Evolutionary conservation across 1,284 basidiomycete genomes (phyloP), one percentile per base, ranked within the genome.

Genomic region (Ceratobasidium papillatum): DNA sequence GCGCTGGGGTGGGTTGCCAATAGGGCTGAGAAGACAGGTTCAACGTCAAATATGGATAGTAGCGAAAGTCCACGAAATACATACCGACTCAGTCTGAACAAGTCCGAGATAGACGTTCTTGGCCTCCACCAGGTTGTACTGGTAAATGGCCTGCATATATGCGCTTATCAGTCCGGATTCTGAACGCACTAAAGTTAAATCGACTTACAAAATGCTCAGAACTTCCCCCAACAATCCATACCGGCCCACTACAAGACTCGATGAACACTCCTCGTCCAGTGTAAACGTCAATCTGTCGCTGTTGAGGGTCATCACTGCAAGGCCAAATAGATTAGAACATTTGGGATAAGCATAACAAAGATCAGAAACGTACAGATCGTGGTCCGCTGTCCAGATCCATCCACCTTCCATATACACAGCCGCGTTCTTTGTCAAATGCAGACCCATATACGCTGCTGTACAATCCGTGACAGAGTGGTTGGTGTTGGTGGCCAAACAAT

Each of bases 321-420:
- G 5, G 47, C 3, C 9, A n/a, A 32, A 25, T 34, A n/a, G 9
- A n/a, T 82, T 38, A 45, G 41, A 12, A 17, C 12, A 14, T 25
- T 19, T 47, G 14, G 27, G 14, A 2, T 17, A n/a, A 19, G 19
- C 56, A 38, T 7, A 51, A n/a, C n/a, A 36, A n/a, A 4, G 17
- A 30, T 3, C 30, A 36, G 1, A 9, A 11, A 52, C 69, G 41
- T 22, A 64, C 75, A 84, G 79, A 58, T 81, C 79, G 77, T 94
- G 93, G 79, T 94, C 92, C 3, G 92, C 91, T 30, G 88, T 85
- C 93, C 93, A 95, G 7, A 92, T 84, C 91, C 92, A 94, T 12
- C 87, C 87, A 52, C 88, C 89, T 72, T 78, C 79, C 32, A 81
- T 76, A 76, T 83, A 83, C n/a, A 80, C 90, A 74, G 86, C 89